Evolutionary conservation across 495 filamentous ascomycete species (phyloP), one percentile per base, ranked within the genome.

Genomic region (Talaromyces liani): DNA sequence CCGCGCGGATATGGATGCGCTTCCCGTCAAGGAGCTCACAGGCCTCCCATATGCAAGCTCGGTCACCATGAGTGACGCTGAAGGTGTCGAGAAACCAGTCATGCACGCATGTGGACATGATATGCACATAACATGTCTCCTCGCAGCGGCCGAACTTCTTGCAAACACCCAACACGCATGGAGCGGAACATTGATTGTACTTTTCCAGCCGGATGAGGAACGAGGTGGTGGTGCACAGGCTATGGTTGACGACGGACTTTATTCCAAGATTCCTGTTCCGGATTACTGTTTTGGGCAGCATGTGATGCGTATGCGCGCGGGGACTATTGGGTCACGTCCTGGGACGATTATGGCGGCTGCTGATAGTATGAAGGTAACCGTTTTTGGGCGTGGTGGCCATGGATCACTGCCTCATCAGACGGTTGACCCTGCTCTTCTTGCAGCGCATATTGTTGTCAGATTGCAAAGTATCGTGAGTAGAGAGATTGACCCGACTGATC

Each of bases 61-160:
- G 2, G 67, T 70, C 12, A 78, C 65, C 0, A 80, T 79, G 76
- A 59, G 58, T 7, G 79, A 82, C 59, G 67, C 72, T 12, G 75
- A 79, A 25, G 77, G 75, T 0, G 53, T 69, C 10, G 73, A 76
- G 39, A 80, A 80, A 54, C 80, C 80, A 0, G 79, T 82, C 4
- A 84, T 84, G 82, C 82, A 83, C 63, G 82, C 82, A 14, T 83
- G 82, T 59, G 82, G 81, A 2, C 82, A 85, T 67, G 82, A 85
- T 51, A 82, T 84, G 77, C 82, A 85, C 39, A 75, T 85, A 3
- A 83, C 82, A 0, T 81, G 76, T 65, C 74, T 84, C 0, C 73
- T 84, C 3, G 82, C 80, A 0, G 77, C 80, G 0, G 75, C 81
- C 0, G 80, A 84, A 56, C 65, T 65, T 0, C 70, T 84, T 0